Percentiles rank a stretch among this genome's conserved stretches.
phyloP scores from a whole-genome alignment of 2,329 filamentous ascomycete genomes.

The Talaromyces sp. region DNA sequence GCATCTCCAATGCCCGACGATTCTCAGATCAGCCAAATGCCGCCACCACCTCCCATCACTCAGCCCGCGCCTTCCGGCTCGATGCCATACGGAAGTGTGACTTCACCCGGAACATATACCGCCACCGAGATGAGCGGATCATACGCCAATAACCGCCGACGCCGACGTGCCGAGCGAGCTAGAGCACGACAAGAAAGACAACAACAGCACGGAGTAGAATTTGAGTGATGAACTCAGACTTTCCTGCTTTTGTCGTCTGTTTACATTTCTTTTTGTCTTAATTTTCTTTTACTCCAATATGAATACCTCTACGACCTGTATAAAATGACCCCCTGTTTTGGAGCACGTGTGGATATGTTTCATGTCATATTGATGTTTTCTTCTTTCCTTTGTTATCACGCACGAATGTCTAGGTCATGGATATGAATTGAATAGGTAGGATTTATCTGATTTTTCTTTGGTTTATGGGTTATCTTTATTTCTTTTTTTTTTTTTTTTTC shows the following conservation, averaged over 20 bases:
- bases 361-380: slow-evolving; percentile 12
- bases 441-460: background rate
- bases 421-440: slow-evolving; percentile 10
- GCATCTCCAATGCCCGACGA: slow-evolving; percentile 25
- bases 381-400: background rate
- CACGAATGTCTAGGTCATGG: slow-evolving; percentile 5
- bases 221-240: slow-evolving; percentile 40
- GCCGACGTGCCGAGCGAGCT: slow-evolving; percentile 57
- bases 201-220: slow-evolving; percentile 50
- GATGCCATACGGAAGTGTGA: slow-evolving; percentile 46
- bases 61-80: slow-evolving; percentile 39
- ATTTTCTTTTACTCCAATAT: slow-evolving; percentile 8
- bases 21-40: slow-evolving; percentile 30
- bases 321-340: slow-evolving; percentile 15
- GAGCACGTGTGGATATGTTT: slow-evolving; percentile 17
- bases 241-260: background rate
- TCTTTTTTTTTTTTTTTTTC: no score
- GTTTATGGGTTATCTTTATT: slow-evolving; percentile 3
- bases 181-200: slow-evolving; percentile 50
- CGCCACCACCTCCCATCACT: slow-evolving; percentile 33
- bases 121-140: slow-evolving; percentile 54
- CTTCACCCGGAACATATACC: slow-evolving; percentile 46
- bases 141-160: slow-evolving; percentile 57
- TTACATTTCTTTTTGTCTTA: background rate
- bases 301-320: slow-evolving; percentile 17